Conservation (phyloP, 169 alveolate species). For the Neospora caninum region DNA sequence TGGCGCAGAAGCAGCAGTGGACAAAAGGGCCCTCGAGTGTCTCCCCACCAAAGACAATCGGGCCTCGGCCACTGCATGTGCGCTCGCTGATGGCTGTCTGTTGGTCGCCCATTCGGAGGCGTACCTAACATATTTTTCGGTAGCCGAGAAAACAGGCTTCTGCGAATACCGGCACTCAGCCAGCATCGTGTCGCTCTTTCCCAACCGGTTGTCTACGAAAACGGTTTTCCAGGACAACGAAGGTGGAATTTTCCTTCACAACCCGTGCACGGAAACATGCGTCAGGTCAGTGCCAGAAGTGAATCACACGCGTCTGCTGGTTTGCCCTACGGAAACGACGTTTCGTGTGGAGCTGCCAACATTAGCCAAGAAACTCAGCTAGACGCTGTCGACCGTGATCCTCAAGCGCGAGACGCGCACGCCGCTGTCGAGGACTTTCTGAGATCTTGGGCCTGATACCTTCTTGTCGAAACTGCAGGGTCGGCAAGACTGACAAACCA, state of each 20-base stretch:
- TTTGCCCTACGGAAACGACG: not conserved
- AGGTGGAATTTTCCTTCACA: constrained; percentile 81
- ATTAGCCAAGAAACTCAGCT: not conserved
- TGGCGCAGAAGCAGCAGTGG: not conserved
- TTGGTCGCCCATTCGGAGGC: constrained; percentile 15
- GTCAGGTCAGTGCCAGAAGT: constrained; percentile 29
- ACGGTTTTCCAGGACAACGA: constrained; percentile 82
- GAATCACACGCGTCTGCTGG: not conserved
- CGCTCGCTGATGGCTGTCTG: not conserved
- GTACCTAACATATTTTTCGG: constrained; percentile 3
- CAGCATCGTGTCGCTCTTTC: constrained; percentile 76
- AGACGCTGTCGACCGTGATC: not conserved
- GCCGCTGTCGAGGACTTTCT: not conserved
- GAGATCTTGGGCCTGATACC: not conserved
- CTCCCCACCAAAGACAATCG: constrained; percentile 8
- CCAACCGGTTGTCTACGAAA: constrained; percentile 83
- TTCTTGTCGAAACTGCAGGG: not conserved
- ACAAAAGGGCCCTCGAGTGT: not conserved
- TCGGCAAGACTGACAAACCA: not conserved
- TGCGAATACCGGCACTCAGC: constrained; percentile 80
- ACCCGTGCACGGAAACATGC: constrained; percentile 80
- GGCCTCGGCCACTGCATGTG: constrained; percentile 32
- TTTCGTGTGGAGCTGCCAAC: not conserved
- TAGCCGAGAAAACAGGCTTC: not conserved
- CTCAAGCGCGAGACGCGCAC: not conserved